Percentiles rank a stretch among this genome's conserved stretches.
Conservation (phyloP, 345 rosid genomes). For the Euphorbia peplus region DNA sequence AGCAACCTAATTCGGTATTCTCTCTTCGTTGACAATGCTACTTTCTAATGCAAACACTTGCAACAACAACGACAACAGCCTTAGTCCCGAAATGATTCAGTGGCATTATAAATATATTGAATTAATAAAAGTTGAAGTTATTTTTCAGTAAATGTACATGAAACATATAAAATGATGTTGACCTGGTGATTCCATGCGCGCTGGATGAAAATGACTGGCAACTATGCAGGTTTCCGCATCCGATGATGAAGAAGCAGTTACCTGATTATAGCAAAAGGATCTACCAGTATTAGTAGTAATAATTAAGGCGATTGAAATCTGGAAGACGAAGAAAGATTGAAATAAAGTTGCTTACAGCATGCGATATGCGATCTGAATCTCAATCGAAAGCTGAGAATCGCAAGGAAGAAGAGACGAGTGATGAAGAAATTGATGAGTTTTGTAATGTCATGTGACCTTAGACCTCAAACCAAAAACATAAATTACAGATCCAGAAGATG, state of each 20-base stretch:
- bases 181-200: conserved; percentile 68
- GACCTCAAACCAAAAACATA: no score
- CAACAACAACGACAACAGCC: background rate
- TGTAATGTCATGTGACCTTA: no score
- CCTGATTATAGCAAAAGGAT: background rate
- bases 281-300: background rate
- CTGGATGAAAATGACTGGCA: conserved; percentile 17
- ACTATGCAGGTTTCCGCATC: conserved; percentile 9
- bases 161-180: conserved; percentile 5
- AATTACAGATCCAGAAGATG: no score
- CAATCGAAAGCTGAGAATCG: no score
- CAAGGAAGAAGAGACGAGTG: no score
- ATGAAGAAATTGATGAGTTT: no score
- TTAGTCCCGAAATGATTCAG: no score
- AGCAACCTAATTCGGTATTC: background rate
- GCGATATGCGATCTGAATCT: no score
- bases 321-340: no score
- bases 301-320: background rate
- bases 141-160: background rate
- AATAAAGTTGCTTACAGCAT: no score
- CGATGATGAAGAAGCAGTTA: conserved; percentile 5
- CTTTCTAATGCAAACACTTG: background rate
- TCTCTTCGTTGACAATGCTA: background rate
- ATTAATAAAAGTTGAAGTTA: background rate
- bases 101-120: background rate